phyloP scores from a whole-genome alignment of 768 basidiomycete species.

The Tephrocybe sp. region DNA sequence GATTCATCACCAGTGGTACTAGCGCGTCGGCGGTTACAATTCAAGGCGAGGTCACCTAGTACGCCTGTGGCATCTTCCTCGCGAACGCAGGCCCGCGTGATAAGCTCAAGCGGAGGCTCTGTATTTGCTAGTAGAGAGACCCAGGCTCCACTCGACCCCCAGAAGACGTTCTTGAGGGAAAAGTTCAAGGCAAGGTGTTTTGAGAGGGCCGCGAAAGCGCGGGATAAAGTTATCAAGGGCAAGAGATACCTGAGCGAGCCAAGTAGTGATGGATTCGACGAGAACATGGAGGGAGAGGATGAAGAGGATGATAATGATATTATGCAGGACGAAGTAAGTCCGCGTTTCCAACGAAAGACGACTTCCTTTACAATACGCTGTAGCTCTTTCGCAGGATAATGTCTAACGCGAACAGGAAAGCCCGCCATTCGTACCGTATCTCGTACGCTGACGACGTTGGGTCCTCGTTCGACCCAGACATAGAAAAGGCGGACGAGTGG shows the following conservation, averaged over 20 bases:
- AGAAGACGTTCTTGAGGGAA: constrained; percentile 56
- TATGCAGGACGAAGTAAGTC: constrained; percentile 62
- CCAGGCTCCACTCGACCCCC: constrained; percentile 32
- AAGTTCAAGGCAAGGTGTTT: constrained; percentile 62
- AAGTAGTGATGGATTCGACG: constrained; percentile 52
- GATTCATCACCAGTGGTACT: constrained; percentile 47
- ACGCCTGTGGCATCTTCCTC: constrained; percentile 27
- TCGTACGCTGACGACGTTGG: constrained; percentile 72
- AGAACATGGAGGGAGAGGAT: constrained; percentile 39
- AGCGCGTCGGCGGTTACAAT: constrained; percentile 55
- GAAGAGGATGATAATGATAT: constrained; percentile 60
- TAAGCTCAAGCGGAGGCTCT: constrained; percentile 21
- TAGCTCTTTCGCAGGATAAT: constrained; percentile 72
- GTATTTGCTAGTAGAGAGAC: constrained; percentile 17
- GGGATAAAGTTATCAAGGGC: constrained; percentile 47
- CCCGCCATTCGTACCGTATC: constrained; percentile 53
- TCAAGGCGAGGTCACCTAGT: constrained; percentile 37
- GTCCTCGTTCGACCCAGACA: constrained; percentile 73
- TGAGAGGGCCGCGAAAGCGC: constrained; percentile 57
- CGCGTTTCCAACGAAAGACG: too few species aligned
- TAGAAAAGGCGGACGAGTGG: constrained; percentile 65
- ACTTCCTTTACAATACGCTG: constrained; percentile 3
- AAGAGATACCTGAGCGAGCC: constrained; percentile 33
- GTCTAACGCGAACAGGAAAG: constrained; percentile 48
- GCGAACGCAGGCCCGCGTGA: constrained; percentile 5